These are phyloP conservation scores for Obelidium mucronatum DNA, from an alignment of 192 early-diverging fungal species.

Conservation along the genomic window DNA sequence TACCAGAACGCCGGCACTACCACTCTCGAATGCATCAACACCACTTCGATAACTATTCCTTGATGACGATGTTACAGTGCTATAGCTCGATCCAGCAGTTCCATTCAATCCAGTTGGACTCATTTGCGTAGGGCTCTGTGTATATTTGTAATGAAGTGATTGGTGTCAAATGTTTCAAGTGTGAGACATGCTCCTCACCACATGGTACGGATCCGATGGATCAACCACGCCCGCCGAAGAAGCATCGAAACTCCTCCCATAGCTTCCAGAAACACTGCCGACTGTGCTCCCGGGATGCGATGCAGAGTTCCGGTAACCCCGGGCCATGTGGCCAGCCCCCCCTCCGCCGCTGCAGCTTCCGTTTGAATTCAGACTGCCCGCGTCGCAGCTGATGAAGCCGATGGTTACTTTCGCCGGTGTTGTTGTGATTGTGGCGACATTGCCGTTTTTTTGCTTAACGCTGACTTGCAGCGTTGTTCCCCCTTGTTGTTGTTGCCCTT, in stretches of 20 bases:
- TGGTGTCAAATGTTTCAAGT: no score
- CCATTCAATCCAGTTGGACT: not conserved
- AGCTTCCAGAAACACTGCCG: not conserved
- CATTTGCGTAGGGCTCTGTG: no score
- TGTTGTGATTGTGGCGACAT: constrained; percentile 34
- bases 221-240: not conserved
- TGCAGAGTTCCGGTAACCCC: not conserved
- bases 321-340: not conserved
- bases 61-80: not conserved
- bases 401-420: constrained; percentile 30
- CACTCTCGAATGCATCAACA: not conserved
- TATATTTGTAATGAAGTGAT: no score
- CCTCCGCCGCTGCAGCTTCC: no score
- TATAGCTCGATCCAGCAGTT: not conserved
- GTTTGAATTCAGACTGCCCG: not conserved
- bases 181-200: no score
- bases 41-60: not conserved
- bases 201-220: not conserved
- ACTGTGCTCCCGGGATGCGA: not conserved
- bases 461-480: constrained; percentile 7
- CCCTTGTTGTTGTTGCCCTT: constrained; percentile 4
- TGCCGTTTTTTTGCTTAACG: constrained; percentile 31
- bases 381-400: constrained; percentile 7
- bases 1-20: not conserved
- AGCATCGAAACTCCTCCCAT: not conserved